Conservation (phyloP, 768 basidiomycete genomes). For the Boletus coccyginus region DNA sequence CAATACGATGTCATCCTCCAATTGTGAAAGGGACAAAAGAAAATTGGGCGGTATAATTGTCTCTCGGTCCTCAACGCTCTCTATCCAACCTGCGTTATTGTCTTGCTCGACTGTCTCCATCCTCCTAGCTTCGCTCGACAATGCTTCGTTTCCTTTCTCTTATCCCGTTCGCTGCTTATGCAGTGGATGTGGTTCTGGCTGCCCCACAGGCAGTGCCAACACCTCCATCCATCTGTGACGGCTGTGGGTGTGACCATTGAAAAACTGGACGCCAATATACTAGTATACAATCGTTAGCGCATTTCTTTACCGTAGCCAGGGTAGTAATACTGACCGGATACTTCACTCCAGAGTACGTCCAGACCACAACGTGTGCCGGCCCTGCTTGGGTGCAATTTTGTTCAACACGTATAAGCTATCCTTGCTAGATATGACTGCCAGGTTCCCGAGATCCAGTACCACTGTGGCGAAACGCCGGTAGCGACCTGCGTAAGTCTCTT, state of each 20-base stretch:
- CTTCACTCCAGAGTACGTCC: conserved; percentile 10
- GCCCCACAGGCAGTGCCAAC: not conserved
- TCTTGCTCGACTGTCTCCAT: not conserved
- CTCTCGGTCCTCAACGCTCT: not conserved
- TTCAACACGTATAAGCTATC: not conserved
- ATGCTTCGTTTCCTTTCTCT: conserved; percentile 4
- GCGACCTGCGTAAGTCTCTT: conserved; percentile 16
- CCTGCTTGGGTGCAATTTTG: conserved; percentile 16
- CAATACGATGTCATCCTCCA: not conserved
- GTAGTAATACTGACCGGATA: not conserved
- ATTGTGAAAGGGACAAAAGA: not conserved
- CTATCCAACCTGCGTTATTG: not conserved
- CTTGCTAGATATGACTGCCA: conserved; percentile 14
- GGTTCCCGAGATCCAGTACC: conserved; percentile 9
- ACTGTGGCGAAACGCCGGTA: conserved; percentile 6
- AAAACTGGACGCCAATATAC: not conserved
- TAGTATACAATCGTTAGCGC: conserved; percentile 18
- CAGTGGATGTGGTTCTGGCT: not conserved
- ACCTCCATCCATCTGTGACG: conserved; percentile 4
- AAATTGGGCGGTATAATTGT: conserved; percentile 12
- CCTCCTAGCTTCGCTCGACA: not conserved
- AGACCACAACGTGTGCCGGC: conserved; percentile 6
- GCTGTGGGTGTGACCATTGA: conserved; percentile 17
- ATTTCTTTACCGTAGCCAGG: not conserved
- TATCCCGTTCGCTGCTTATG: not conserved